Base-by-base conservation (phyloP, 768 basidiomycete species). In the Mycena indigotica region DNA sequence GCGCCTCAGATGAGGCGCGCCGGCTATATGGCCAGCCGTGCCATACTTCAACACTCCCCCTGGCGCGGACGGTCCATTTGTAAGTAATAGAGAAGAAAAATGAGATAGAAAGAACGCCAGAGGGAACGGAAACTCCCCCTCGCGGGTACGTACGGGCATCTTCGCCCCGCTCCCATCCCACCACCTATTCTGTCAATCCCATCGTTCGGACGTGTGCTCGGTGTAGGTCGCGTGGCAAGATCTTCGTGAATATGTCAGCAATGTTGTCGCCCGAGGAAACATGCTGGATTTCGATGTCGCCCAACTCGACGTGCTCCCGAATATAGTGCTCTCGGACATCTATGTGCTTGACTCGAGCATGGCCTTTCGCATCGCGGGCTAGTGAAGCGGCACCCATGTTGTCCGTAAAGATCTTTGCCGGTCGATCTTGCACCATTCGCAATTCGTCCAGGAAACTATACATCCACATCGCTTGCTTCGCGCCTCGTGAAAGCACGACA, bases 381-480 rank as follows among this genome's bases (percentile, higher is more conserved):
- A 58, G 57, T 16, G 52, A 17, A 17, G 65, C 63, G 3, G 73
- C 53, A 5, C 53, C 53, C 53, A 55, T 10, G 52, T 76, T 77
- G 59, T 77, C 72, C 30, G 55, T 48, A 28, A 63, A 69, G n/a
- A 75, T 44, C 28, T 55, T 40, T 0, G 55, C 51, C 3, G 71
- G 64, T 1, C 40, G 44, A 5, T 52, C 30, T 44, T 64, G 61
- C 5, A 56, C 44, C 4, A 62, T 58, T 0, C 56, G 58, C 32
- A 75, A 55, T 52, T 75, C 70, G 2, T 50, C 45, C 13, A 74
- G 48, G 13, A 71, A 62, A 2, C 39, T 56, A 6, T 57, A 62
- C 48, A 72, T 62, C 74, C 75, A 80, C 35, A 73, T 53, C 0
- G 61, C 64, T 52, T 79, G 67, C 44, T 70, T 61, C 0, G 65